A percentile compares a stretch with the other conserved stretches of the same genome.
Conservation (phyloP, 2,329 filamentous ascomycete species). For the Colletotrichum sublineola region DNA sequence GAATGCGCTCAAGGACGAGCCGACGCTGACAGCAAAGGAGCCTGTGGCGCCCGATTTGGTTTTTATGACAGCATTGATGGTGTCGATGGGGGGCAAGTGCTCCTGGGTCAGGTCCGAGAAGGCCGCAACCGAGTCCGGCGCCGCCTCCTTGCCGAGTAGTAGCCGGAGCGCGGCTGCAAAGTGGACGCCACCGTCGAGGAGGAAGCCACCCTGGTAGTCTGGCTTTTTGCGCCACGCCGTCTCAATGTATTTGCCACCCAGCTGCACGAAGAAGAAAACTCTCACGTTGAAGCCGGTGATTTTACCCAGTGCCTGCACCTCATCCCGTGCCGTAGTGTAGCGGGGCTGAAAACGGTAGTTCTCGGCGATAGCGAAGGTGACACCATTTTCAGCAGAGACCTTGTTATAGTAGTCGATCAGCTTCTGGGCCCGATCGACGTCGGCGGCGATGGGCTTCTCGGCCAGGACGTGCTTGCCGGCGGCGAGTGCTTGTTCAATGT, state of each 20-base stretch:
- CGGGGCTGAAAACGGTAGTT: conserved; percentile 76
- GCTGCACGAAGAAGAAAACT: conserved; percentile 58
- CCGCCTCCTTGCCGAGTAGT: conserved; percentile 61
- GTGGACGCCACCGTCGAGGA: conserved; percentile 83
- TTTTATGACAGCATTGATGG: conserved; percentile 70
- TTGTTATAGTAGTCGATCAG: conserved; percentile 54
- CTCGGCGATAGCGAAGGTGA: conserved; percentile 75
- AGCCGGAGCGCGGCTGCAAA: conserved; percentile 73
- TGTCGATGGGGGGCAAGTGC: conserved; percentile 75
- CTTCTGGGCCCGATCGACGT: conserved; percentile 60
- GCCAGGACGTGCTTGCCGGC: conserved; percentile 78
- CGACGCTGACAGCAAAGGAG: conserved; percentile 69
- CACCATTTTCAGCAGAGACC: conserved; percentile 47
- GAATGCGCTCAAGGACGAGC: conserved; percentile 65
- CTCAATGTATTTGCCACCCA: conserved; percentile 42
- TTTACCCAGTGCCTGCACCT: conserved; percentile 64
- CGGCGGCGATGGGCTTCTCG: conserved; percentile 77
- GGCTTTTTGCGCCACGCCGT: conserved; percentile 74
- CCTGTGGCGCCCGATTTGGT: conserved; percentile 68
- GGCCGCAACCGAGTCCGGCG: conserved; percentile 64
- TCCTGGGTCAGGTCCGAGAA: conserved; percentile 61
- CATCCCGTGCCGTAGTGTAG: conserved; percentile 61
- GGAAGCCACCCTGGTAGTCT: conserved; percentile 79
- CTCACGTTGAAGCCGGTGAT: conserved; percentile 55
- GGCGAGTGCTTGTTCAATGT: conserved; percentile 69